Evolutionary conservation across 2,329 filamentous ascomycete species (phyloP), one percentile per base, ranked within the genome.

Genomic region (Knoxdaviesia capensis): DNA sequence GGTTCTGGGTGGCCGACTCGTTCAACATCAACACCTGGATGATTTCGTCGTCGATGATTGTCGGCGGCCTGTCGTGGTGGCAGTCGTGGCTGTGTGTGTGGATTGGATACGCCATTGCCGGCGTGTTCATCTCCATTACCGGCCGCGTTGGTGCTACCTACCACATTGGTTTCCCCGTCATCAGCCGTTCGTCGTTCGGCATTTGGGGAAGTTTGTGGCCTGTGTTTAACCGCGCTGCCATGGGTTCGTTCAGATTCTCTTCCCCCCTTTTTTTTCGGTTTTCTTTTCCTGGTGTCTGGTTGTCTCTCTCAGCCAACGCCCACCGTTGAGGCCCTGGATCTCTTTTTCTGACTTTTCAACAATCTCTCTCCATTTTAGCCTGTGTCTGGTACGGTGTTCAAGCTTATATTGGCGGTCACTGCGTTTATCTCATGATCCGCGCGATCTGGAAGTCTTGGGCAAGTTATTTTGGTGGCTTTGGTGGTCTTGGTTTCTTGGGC

Each of bases 1-100:
- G 75, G 9, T 90, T 90, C 55, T 88, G 83, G 83, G 71, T 90
- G 52, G 79, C 81, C 31, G 82, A 88, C 59, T 80, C 75, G 1
- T 85, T 87, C 63, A 88, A 88, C 57, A 84, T 90, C 55, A 90
- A 88, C 59, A 90, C 84, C 2, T 92, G 84, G 86, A 93, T 92
- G 83, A 90, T 92, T 47, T 80, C 82, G 0, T 84, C 80, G 1
- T 77, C 80, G 34, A 86, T 85, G 72, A 83, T 92, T 33, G 71
- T 79, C 1, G 65, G 62, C 39, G 83, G 84, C 8, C 65, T 92
- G 28, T 83, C 82, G 6, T 93, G 85, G 85, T 93, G 85, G 85
- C 84, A 93, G 60, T 79, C 82, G 2, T 85, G 80, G 78, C 61
- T 85, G n/a, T 86, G 81, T 53, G 82, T 94, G 37, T 88, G 85